Base-by-base conservation (phyloP, 805 yeast genomes). In the Saccharomyces eubayanus region DNA sequence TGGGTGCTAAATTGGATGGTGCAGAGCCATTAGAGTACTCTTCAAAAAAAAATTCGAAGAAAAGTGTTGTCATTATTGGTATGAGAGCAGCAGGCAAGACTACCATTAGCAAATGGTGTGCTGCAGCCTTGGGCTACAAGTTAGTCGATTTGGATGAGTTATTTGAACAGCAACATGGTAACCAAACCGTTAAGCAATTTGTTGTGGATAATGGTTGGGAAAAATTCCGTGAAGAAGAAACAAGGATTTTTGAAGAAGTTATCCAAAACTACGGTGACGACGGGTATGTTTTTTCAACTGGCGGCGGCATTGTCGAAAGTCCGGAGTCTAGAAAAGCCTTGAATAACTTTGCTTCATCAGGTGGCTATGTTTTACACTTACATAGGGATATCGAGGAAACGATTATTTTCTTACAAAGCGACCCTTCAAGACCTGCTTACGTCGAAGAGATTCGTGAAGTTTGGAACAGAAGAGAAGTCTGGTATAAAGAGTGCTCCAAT, bases 61-160 rank as follows among this genome's bases (percentile, higher is more conserved):
- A 56, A 27, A 81, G 88, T 63, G 81, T 91, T 53, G 79, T 90
- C 49, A 79, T 92, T 43, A 86, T 94, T 67, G 99, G 99, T 46
- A 94, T 94, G 99, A 81, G 99, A 68, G 99, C 97, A 20, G 96
- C 97, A 24, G 99, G 99, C 21, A 94, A 94, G 71, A 81, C 96
- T 3, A 85, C 96, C 0, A 77, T 90, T 62, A 84, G 96, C 46
- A 77, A 80, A 57, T 86, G 96, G 85, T 81, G 87, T 60, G 84
- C 96, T 8, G 71, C 78, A 29, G 76, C 79, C 31, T 72, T 89
- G 53, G 91, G 88, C 21, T 84, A 83, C 72, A 68, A 72, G 47
- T 77, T 85, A 52, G 66, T 88, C 41, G 99, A 94, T 64, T 72
- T 92, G 55, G 99, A 94, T 68, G 74, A 76, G 11, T 76, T 78